phyloP scores from a whole-genome alignment of 768 basidiomycete species.

The Russula abietina region DNA sequence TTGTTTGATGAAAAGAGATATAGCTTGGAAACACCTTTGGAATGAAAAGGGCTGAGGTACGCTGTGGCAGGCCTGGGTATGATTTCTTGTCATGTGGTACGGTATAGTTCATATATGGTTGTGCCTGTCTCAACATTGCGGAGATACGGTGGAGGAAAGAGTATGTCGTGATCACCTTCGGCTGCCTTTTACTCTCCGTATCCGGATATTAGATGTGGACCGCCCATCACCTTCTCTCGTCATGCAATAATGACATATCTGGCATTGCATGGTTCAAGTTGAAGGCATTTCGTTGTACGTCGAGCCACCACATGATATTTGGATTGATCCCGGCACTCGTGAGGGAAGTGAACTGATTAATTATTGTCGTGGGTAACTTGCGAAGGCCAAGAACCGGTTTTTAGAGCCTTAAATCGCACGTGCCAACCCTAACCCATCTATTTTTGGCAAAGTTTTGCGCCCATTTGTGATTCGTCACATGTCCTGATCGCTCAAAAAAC shows the following conservation, averaged over 20 bases:
- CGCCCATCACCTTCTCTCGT: no score
- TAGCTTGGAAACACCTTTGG: conserved; percentile 16
- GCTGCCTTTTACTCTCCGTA: not conserved
- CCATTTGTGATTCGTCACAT: not conserved
- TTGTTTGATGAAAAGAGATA: conserved; percentile 34
- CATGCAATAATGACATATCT: not conserved
- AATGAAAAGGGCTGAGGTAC: not conserved
- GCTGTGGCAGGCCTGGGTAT: not conserved
- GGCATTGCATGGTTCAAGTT: not conserved
- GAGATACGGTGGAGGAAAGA: not conserved
- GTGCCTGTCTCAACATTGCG: not conserved
- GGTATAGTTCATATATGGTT: not conserved
- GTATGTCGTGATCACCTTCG: not conserved
- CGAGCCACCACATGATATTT: no score
- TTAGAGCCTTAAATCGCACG: no score
- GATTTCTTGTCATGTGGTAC: not conserved
- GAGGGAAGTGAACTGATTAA: not conserved
- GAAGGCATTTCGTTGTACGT: no score
- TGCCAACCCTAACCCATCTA: not conserved
- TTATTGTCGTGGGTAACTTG: not conserved
- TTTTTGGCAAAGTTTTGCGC: not conserved
- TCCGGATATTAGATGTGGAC: no score
- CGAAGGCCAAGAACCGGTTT: no score
- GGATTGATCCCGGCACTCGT: no score
- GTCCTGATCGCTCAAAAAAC: no score